Conservation (phyloP, 1,139 yeast genomes). For the Pichia sp. region DNA sequence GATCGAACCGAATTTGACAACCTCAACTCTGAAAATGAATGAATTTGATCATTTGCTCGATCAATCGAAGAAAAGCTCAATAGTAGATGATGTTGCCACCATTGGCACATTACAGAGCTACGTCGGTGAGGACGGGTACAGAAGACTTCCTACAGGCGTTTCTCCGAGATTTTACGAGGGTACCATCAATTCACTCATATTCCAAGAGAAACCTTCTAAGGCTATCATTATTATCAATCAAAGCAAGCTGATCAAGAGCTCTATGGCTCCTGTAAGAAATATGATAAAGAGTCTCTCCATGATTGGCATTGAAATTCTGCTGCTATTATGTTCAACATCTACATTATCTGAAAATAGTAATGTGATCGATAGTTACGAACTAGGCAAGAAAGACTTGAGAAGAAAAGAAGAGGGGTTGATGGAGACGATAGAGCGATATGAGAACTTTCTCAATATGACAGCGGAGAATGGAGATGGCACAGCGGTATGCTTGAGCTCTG, state of each 20-base stretch:
- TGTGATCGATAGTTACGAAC: constrained; percentile 10
- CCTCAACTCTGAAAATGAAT: constrained; percentile 25
- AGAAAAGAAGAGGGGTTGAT: too few relatives aligned
- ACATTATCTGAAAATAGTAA: constrained; percentile 11
- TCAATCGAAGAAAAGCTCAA: background rate
- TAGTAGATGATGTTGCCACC: background rate
- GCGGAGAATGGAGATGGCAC: too few relatives aligned
- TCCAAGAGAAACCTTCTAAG: constrained; percentile 20
- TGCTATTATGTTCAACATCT: constrained; percentile 20
- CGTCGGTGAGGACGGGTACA: constrained; percentile 8
- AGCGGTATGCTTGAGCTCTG: too few relatives aligned
- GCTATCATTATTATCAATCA: constrained; percentile 28
- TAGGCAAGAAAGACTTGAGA: constrained; percentile 3
- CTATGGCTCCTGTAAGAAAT: constrained; percentile 26
- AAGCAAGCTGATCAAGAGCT: constrained; percentile 14
- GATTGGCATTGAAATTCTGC: constrained; percentile 23
- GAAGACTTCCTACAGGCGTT: constrained; percentile 20
- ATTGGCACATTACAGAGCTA: constrained; percentile 7
- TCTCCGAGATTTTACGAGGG: constrained; percentile 24
- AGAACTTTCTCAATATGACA: too few relatives aligned
- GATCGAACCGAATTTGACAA: constrained; percentile 24
- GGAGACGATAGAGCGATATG: too few relatives aligned
- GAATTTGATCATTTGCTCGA: constrained; percentile 17
- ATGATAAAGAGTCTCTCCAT: constrained; percentile 26
- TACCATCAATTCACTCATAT: constrained; percentile 18